Conservation (phyloP, 805 yeast species). For the Saccharomycopsis babjevae region DNA sequence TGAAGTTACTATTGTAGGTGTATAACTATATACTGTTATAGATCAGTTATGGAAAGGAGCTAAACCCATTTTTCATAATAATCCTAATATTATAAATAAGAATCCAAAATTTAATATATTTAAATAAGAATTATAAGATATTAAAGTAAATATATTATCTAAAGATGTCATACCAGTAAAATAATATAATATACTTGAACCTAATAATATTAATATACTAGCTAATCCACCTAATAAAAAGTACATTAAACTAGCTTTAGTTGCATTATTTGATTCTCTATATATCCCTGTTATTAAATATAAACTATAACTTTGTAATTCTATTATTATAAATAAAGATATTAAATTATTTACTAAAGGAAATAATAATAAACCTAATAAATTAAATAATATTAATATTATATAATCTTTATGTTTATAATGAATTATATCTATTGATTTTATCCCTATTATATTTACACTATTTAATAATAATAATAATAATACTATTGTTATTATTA, state of each 20-base stretch:
- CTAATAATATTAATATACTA: conserved; percentile 18
- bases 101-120: conserved; percentile 9
- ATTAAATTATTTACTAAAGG: conserved; percentile 16
- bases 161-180: conserved; percentile 16
- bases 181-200: conserved; percentile 15
- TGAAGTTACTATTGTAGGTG: conserved; percentile 18
- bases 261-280: conserved; percentile 18
- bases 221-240: conserved; percentile 19
- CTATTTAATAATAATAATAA: conserved; percentile 14
- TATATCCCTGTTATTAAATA: conserved; percentile 18
- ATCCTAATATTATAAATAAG: conserved; percentile 17
- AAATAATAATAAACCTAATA: conserved; percentile 17
- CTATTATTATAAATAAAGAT: conserved; percentile 17
- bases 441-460: conserved; percentile 7
- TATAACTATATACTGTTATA: conserved; percentile 17
- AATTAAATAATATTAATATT: conserved; percentile 17
- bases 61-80: conserved; percentile 19
- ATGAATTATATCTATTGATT: conserved; percentile 11
- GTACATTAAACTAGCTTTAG: conserved; percentile 18
- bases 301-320: conserved; percentile 20
- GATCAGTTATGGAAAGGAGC: conserved; percentile 20
- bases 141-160: conserved; percentile 15
- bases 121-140: conserved; percentile 9
- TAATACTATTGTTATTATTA: conserved; percentile 5
- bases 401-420: conserved; percentile 15